Percentiles rank a stretch among this genome's conserved stretches.
These are phyloP conservation scores for Fusarium sarcochroum DNA, from an alignment of 2,329 filamentous ascomycete species.

Conservation along the genomic window DNA sequence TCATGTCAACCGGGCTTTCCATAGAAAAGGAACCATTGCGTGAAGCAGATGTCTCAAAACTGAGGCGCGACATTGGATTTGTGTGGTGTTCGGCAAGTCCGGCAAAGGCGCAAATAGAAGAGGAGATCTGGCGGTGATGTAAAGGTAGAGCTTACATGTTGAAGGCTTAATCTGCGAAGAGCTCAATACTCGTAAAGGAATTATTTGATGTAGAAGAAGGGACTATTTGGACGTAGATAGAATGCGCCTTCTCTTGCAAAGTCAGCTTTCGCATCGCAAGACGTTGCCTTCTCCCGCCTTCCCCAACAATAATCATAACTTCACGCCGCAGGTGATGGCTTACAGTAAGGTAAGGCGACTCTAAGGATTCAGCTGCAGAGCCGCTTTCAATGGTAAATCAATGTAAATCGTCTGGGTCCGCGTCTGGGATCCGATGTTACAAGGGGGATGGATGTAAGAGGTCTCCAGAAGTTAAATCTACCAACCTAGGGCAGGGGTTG, in stretches of 20 bases:
- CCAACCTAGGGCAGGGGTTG: constrained; percentile 40
- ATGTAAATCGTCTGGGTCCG: constrained; percentile 34
- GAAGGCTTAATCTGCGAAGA: constrained; percentile 8
- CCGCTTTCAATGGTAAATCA: constrained; percentile 17
- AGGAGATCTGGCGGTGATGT: constrained; percentile 3
- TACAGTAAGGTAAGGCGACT: constrained; percentile 32
- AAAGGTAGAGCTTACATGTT: constrained; percentile 42
- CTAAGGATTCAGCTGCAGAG: constrained; percentile 28
- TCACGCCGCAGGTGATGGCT: constrained; percentile 14
- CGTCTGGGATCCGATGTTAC: constrained; percentile 20
- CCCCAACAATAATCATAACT: background rate
- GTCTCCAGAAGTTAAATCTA: constrained; percentile 15
- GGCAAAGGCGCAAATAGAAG: background rate
- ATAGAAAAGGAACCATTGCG: constrained; percentile 32
- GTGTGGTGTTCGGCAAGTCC: background rate
- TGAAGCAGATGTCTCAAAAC: constrained; percentile 50
- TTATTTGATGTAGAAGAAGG: constrained; percentile 8
- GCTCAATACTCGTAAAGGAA: background rate
- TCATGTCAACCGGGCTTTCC: constrained; percentile 49
- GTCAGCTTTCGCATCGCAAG: constrained; percentile 34
- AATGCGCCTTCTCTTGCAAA: constrained; percentile 32
- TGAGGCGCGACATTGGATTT: constrained; percentile 52
- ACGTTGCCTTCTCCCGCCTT: background rate
- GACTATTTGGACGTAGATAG: background rate
- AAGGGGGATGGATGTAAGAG: constrained; percentile 36